Evolutionary conservation across 257 asterid genomes (phyloP).

Genomic region (Phtheirospermum japonicum): DNA sequence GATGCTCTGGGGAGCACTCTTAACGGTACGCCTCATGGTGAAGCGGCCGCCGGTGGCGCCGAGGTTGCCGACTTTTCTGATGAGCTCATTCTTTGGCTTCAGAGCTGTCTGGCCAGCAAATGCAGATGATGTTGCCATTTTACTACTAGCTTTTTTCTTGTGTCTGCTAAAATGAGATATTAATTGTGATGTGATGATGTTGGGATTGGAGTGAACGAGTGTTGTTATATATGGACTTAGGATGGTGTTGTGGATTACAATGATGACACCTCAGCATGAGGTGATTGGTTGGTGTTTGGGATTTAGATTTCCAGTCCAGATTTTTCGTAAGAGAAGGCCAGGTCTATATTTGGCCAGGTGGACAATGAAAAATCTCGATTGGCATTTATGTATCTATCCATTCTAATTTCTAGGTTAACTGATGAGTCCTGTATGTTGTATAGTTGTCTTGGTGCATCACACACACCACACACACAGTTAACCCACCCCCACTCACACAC

Average conservation of each 20-base stretch:
- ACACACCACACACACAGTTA: not conserved
- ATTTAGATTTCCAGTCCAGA: constrained; percentile 42
- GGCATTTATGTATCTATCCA: not conserved
- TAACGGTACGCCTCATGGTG: constrained; percentile 93
- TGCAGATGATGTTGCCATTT: constrained; percentile 74
- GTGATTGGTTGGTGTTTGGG: constrained; percentile 50
- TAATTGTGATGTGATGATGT: not conserved
- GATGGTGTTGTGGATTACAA: constrained; percentile 39
- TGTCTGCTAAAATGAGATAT: not conserved
- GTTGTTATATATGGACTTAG: constrained; percentile 22
- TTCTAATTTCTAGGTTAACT: not conserved
- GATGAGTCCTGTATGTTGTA: not conserved
- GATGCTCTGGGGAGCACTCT: constrained; percentile 77
- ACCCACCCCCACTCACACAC: not conserved
- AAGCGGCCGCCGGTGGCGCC: constrained; percentile 47
- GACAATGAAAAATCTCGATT: constrained; percentile 30
- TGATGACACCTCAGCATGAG: constrained; percentile 37
- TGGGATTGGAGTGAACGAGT: constrained; percentile 21
- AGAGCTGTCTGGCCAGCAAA: constrained; percentile 63
- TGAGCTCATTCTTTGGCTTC: constrained; percentile 64
- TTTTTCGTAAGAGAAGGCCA: constrained; percentile 26
- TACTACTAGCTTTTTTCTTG: not conserved
- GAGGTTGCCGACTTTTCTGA: constrained; percentile 53
- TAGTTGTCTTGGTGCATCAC: not conserved
- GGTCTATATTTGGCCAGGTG: constrained; percentile 53